Percentiles rank a stretch among this genome's conserved stretches.
phyloP scores from a whole-genome alignment of 352 stramenopile species.

The Phytophthora boehmeriae region DNA sequence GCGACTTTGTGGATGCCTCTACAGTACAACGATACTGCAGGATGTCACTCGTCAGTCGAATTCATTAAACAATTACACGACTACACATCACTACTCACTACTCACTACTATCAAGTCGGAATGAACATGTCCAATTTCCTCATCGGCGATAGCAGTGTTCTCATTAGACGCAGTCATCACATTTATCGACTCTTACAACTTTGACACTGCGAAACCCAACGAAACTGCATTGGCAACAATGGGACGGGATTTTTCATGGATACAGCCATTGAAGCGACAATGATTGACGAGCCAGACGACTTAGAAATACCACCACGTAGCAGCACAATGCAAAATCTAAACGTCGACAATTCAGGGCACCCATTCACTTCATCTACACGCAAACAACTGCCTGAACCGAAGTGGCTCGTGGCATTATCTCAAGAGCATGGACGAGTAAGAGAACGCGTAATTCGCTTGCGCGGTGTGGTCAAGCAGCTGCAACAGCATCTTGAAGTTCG shows the following conservation, averaged over 20 bases:
- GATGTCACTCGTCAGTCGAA: slow-evolving; percentile 16
- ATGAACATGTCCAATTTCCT: slow-evolving; percentile 8
- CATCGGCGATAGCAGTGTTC: slow-evolving; percentile 1
- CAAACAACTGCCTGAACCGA: neutral
- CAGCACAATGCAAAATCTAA: neutral
- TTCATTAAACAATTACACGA: neutral
- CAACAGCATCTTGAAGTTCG: slow-evolving; percentile 19
- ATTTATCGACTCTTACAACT: slow-evolving; percentile 22
- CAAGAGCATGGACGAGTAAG: slow-evolving; percentile 26
- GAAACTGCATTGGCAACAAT: neutral
- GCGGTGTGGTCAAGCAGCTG: slow-evolving; percentile 20
- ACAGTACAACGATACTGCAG: too few relatives aligned
- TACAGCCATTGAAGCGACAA: slow-evolving; percentile 4
- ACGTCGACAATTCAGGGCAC: neutral
- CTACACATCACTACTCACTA: neutral
- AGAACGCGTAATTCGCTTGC: slow-evolving; percentile 32
- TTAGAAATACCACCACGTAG: neutral
- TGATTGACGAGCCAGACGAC: neutral
- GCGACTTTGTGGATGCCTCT: slow-evolving; percentile 2
- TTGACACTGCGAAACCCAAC: neutral
- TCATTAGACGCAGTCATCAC: slow-evolving; percentile 21
- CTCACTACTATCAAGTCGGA: neutral
- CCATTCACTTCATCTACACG: too few relatives aligned
- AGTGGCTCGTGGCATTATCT: neutral
- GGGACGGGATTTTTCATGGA: neutral